Conservation (phyloP, 805 yeast genomes). For the Metschnikowia borealis region DNA sequence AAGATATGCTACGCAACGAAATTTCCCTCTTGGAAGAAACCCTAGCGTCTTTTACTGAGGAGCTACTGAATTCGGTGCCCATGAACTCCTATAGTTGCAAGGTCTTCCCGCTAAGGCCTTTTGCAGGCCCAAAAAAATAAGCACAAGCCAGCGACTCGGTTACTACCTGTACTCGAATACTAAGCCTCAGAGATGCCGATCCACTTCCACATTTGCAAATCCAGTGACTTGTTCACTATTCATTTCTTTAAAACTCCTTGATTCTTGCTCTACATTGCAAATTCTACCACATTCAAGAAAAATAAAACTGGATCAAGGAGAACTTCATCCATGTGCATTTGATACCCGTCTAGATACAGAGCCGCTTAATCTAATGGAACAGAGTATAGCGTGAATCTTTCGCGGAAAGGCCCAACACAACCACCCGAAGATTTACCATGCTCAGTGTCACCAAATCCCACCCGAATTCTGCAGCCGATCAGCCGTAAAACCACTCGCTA, state of each 20-base stretch:
- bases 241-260: background rate
- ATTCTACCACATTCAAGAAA: background rate
- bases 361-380: background rate
- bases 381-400: background rate
- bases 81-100: conserved; percentile 18
- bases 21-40: conserved; percentile 16
- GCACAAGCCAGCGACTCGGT: background rate
- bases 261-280: background rate
- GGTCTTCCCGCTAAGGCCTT: background rate
- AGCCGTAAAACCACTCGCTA: background rate
- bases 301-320: background rate
- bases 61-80: conserved; percentile 18
- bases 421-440: too few relatives aligned
- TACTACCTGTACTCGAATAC: background rate
- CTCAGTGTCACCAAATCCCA: too few relatives aligned
- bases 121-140: background rate
- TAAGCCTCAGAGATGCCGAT: background rate
- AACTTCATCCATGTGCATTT: background rate
- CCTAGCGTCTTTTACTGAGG: conserved; percentile 14
- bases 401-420: too few relatives aligned
- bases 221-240: background rate
- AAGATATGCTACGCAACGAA: conserved; percentile 25
- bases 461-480: too few relatives aligned
- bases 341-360: background rate
- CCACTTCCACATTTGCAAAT: background rate